A percentile compares a stretch with the other conserved stretches of the same genome.
phyloP scores from a whole-genome alignment of 2,329 filamentous ascomycete species.

The Didymellaceae sp. region DNA sequence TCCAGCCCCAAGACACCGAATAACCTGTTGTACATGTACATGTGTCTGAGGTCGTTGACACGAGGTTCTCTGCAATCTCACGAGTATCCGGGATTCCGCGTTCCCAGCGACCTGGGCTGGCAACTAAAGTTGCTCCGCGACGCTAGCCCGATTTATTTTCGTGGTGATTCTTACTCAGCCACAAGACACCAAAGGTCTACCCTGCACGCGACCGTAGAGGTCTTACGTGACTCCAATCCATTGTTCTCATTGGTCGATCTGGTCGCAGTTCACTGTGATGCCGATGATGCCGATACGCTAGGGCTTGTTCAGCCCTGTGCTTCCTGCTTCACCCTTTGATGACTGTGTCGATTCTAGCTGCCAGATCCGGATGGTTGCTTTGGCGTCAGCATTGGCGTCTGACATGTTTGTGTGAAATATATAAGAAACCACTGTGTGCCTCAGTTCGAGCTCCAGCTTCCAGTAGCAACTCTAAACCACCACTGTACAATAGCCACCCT shows the following conservation, averaged over 20 bases:
- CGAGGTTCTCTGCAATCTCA: neutral
- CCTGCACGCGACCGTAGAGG: constrained; percentile 12
- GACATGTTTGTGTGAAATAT: constrained; percentile 25
- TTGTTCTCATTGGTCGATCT: neutral
- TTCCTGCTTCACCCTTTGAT: constrained; percentile 33
- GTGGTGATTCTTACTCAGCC: constrained; percentile 15
- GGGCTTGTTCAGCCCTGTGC: constrained; percentile 7
- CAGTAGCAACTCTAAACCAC: constrained; percentile 18
- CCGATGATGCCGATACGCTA: constrained; percentile 16
- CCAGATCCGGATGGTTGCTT: neutral
- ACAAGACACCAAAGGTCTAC: constrained; percentile 7
- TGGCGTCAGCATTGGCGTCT: constrained; percentile 14
- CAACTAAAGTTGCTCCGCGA: neutral
- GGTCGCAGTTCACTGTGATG: constrained; percentile 6
- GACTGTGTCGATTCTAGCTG: constrained; percentile 20
- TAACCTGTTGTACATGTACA: neutral
- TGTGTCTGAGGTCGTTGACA: neutral
- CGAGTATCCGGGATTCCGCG: neutral
- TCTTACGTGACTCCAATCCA: constrained; percentile 4
- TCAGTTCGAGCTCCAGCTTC: constrained; percentile 27
- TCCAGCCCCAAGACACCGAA: neutral
- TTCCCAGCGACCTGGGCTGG: neutral
- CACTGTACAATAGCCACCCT: constrained; percentile 11
- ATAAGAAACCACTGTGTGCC: constrained; percentile 36
- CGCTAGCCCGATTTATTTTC: constrained; percentile 12